phyloP scores from a whole-genome alignment of 768 basidiomycete genomes.

The Pisolithus albus region DNA sequence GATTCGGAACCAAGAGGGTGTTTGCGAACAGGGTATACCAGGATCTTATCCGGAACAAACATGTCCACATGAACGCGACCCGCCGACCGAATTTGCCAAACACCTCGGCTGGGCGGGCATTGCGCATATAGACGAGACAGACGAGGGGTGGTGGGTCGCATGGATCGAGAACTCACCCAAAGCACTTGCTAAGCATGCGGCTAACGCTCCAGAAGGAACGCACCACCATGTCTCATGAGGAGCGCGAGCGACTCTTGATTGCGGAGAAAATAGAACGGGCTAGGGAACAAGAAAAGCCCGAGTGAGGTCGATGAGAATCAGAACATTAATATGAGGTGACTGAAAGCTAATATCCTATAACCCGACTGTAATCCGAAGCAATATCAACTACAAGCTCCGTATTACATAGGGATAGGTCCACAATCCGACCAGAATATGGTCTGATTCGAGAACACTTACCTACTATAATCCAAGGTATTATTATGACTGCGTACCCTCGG shows the following conservation, averaged over 20 bases:
- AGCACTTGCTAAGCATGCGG: conserved; percentile 85
- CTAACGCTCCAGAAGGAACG: conserved; percentile 88
- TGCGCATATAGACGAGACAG: conserved; percentile 93
- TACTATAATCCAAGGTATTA: too few species aligned
- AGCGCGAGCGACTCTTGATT: conserved; percentile 83
- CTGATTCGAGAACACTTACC: too few species aligned
- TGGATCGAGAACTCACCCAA: conserved; percentile 98
- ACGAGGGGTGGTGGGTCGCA: conserved; percentile 95
- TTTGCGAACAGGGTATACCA: conserved; percentile 94
- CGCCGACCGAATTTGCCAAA: conserved; percentile 93
- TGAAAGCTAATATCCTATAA: too few species aligned
- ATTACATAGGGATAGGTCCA: too few species aligned
- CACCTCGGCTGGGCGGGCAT: conserved; percentile 81
- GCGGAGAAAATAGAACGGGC: conserved; percentile 94
- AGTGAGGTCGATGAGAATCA: too few species aligned
- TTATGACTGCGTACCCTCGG: too few species aligned
- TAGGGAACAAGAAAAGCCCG: conserved; percentile 43
- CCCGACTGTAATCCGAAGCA: too few species aligned
- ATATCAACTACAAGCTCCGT: too few species aligned
- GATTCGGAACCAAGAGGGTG: conserved; percentile 92
- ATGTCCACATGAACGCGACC: conserved; percentile 98
- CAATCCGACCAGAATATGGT: too few species aligned
- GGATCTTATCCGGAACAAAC: conserved; percentile 95
- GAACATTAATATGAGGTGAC: too few species aligned
- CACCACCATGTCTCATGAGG: conserved; percentile 87